Evolutionary conservation across 768 basidiomycete genomes (phyloP), one percentile per base, ranked within the genome.

Genomic region (Tylopilus plumbeoviolaceoides): DNA sequence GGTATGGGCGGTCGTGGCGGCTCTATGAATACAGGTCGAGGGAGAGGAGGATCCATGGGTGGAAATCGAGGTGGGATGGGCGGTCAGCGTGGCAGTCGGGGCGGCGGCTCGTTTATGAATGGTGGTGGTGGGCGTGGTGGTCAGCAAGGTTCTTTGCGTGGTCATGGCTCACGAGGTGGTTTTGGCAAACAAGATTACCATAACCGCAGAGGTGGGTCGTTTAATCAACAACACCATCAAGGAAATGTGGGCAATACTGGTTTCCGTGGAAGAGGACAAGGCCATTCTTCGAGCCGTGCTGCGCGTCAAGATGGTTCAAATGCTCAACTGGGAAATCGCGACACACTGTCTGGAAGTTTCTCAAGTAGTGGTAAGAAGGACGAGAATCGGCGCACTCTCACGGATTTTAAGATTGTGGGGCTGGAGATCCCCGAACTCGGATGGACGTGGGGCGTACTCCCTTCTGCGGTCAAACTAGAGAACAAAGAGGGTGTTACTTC

Each of bases 331-430:
- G 73, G 73, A 52, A 64, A 75, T 43, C 76, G 81, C 65, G 84
- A 88, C 66, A 75, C 76, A 39, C 59, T 73, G 18, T 62, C 73
- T 59, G 68, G 72, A 48, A 74, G 77, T 46, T 78, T 69, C 59
- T 70, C 76, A 62, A 70, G 70, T 44, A 65, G 72, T 64, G 83
- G 85, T 78, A 90, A 90, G 80, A 88, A 87, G 71, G 89, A 91
- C 66, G 90, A 92, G 70, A 87, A 88, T 67, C 82, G 87, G 64
- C 83, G 91, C 63, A 97, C 95, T 28, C 84, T 99, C 61, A 98
- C 94, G 35, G 95, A 98, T 74, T 99, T 99, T 82, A 91, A 95
- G 74, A 93, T 99, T 67, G 78, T 95, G 64, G 94, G 89, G 25
- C 77, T 98, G 60, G 84, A 90, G 67, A 87, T 97, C 59, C 82